Evolutionary conservation across 805 yeast species (phyloP).

Genomic region (Schwanniomyces vanrijiae): DNA sequence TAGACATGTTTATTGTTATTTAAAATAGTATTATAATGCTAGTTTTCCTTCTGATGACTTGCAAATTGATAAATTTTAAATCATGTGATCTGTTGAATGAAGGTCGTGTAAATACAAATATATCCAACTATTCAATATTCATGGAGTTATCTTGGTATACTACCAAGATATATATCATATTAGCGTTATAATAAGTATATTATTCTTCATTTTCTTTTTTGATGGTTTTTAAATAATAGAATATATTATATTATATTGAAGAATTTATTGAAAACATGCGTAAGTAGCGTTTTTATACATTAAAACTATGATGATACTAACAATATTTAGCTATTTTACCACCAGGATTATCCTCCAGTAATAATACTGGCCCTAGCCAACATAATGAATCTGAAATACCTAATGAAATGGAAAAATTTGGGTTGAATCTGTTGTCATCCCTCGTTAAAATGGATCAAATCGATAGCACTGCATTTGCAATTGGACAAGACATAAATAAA

Average conservation of each 20-base stretch:
- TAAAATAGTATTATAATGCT: background rate
- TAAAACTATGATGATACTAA: conserved; percentile 1
- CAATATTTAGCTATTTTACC: conserved; percentile 22
- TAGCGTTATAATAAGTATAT: background rate
- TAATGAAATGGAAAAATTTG: conserved; percentile 59
- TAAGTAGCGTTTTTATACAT: conserved; percentile 8
- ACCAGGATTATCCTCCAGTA: conserved; percentile 21
- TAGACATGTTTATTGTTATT: conserved; percentile 17
- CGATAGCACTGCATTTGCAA: conserved; percentile 64
- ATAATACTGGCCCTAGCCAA: background rate
- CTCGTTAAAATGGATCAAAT: conserved; percentile 61
- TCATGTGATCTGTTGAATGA: background rate
- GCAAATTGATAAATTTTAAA: background rate
- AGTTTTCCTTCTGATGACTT: background rate
- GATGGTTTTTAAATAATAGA: background rate
- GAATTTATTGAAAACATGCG: conserved; percentile 4
- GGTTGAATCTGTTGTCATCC: conserved; percentile 62
- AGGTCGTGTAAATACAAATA: background rate
- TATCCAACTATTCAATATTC: background rate
- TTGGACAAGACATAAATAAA: conserved; percentile 72
- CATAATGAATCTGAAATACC: conserved; percentile 4
- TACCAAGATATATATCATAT: background rate
- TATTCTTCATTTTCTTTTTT: background rate
- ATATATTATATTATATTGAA: background rate
- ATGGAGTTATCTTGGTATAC: background rate